phyloP scores from a whole-genome alignment of 768 basidiomycete species.

The Boletus patriciae region DNA sequence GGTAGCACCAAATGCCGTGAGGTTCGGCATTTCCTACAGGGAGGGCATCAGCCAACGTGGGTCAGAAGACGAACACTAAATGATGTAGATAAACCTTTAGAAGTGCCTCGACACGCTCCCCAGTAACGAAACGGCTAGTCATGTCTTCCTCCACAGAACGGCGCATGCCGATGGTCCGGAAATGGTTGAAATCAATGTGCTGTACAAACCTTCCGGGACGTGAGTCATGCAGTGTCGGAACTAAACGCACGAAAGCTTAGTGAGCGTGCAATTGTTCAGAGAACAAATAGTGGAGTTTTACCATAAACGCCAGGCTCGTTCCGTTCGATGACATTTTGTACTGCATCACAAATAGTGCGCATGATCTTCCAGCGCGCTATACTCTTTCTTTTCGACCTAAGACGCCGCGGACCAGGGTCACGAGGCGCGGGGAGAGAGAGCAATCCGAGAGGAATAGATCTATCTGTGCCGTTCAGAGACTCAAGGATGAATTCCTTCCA shows the following conservation, averaged over 20 bases:
- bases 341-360: conserved; percentile 74
- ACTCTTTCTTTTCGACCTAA: conserved; percentile 74
- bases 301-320: conserved; percentile 72
- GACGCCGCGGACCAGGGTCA: conserved; percentile 76
- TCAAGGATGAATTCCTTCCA: conserved; percentile 64
- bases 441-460: conserved; percentile 69
- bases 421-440: conserved; percentile 79
- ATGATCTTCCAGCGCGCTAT: conserved; percentile 84
- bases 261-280: conserved; percentile 3
- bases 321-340: conserved; percentile 65
- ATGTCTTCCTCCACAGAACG: conserved; percentile 89
- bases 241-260: conserved; percentile 34
- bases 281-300: conserved; percentile 34
- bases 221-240: conserved; percentile 68
- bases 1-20: conserved; percentile 88
- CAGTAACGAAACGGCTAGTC: conserved; percentile 89
- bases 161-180: conserved; percentile 95
- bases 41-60: conserved; percentile 2
- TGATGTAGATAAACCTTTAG: conserved; percentile 56
- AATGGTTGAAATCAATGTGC: conserved; percentile 93
- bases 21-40: conserved; percentile 81
- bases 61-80: conserved; percentile 5
- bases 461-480: conserved; percentile 60
- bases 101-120: conserved; percentile 74
- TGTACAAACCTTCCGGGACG: conserved; percentile 79